Evolutionary conservation across 2,329 filamentous ascomycete species (phyloP).

Genomic region (Cladosporium sp.): DNA sequence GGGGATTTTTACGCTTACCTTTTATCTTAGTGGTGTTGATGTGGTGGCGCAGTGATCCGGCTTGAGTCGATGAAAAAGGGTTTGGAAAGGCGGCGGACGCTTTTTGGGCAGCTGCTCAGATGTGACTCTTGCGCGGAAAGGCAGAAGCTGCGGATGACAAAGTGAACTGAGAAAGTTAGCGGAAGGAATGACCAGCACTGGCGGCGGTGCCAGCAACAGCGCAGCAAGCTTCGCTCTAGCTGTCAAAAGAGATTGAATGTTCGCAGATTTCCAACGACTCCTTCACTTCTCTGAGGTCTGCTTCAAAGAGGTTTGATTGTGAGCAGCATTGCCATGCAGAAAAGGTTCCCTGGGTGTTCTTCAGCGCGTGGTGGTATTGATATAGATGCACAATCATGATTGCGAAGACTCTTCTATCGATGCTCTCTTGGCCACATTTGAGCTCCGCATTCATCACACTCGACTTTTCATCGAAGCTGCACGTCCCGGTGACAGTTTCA

Average conservation of each 20-base stretch:
- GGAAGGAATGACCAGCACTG: neutral
- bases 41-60: neutral
- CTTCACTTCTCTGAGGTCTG: neutral
- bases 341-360: too few relatives aligned
- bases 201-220: neutral
- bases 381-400: too few relatives aligned
- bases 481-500: too few relatives aligned
- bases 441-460: neutral
- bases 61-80: neutral
- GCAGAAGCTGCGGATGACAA: neutral
- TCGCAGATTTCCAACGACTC: neutral
- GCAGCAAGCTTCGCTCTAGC: neutral
- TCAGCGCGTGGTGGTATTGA: too few relatives aligned
- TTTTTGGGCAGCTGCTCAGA: neutral
- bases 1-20: neutral
- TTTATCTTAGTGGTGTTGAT: neutral
- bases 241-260: neutral
- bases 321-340: neutral
- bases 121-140: neutral
- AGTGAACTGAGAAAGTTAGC: neutral
- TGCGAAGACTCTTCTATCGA: too few relatives aligned
- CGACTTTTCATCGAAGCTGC: neutral
- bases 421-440: too few relatives aligned
- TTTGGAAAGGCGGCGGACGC: neutral
- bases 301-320: too few relatives aligned